phyloP scores from a whole-genome alignment of 1,284 basidiomycete species.

The Sanguinoderma infundibulare region DNA sequence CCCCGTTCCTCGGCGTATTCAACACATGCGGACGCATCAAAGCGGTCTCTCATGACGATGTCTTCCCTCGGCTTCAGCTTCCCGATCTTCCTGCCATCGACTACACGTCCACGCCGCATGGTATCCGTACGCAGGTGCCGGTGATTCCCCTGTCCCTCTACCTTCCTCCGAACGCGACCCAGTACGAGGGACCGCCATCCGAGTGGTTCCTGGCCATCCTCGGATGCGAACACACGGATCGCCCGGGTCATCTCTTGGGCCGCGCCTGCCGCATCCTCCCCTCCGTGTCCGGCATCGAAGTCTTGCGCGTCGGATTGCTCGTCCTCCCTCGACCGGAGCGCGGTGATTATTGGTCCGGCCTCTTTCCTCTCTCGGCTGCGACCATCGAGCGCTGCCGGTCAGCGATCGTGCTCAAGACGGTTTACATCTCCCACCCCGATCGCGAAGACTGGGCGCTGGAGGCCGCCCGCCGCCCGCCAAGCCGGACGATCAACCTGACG shows the following conservation, averaged over 20 bases:
- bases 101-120: neutral
- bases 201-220: neutral
- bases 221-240: neutral
- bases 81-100: neutral
- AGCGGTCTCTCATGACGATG: neutral
- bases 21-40: neutral
- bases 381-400: neutral
- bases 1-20: neutral
- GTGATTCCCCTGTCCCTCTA: neutral
- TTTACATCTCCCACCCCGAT: neutral
- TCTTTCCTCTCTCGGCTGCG: neutral
- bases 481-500: neutral
- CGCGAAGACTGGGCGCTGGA: neutral
- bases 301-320: neutral
- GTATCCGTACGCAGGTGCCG: neutral
- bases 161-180: neutral
- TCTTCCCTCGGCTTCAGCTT: neutral
- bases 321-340: neutral
- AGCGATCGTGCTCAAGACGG: neutral
- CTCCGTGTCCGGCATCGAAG: neutral
- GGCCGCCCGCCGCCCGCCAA: neutral
- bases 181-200: neutral
- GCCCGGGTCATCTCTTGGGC: neutral
- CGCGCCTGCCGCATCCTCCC: neutral
- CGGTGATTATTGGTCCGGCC: neutral